Base-by-base conservation (phyloP, 2,329 filamentous ascomycete species). In the Sporothrix pseudoabietina region DNA sequence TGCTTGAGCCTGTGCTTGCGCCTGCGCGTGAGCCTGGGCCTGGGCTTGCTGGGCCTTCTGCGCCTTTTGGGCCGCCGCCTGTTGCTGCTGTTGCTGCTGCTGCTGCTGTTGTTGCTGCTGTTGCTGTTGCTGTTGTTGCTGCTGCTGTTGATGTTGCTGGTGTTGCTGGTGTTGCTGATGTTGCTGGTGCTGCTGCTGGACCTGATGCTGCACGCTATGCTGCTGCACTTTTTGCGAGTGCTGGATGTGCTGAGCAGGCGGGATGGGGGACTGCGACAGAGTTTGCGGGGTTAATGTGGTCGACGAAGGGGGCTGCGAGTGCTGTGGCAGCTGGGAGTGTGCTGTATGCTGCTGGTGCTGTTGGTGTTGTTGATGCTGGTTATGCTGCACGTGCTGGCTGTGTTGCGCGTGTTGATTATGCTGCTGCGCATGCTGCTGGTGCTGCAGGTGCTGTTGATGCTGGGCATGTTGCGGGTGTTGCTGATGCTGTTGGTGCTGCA, bases 281-380 rank as follows among this genome's bases (percentile, higher is more conserved):
- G 76, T 85, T 83, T 71, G 85, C 80, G 78, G 84, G 84, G 75
- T 85, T 81, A 73, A 84, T 79, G 78, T 84, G 75, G 49, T 84
- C 82, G 77, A 82, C 47, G 78, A 73, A 5, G 75, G 71, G 1
- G 79, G 73, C n/a, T 76, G 78, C 16, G 75, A 76, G 54, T 78
- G 55, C 32, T 77, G 75, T 22, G 77, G 77, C 69, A 78, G 75
- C 71, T 76, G 77, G 49, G 78, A 71, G 16, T 77, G 75, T 8
- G 73, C 71, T 5, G 71, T 74, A 44, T 75, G 75, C 4, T 77
- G 55, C 14, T 57, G 72, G 3, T 72, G 68, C 61, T 76, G 76
- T 65, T 78, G 77, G 9, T 75, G 73, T n/a, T 79, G 69, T 14
- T 77, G 77, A 55, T 79, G 79, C 55, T 79, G 47, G 80, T 81